These are phyloP conservation scores for Acacia pycnantha DNA, from an alignment of 331 rosid genomes.

Conservation along the genomic window DNA sequence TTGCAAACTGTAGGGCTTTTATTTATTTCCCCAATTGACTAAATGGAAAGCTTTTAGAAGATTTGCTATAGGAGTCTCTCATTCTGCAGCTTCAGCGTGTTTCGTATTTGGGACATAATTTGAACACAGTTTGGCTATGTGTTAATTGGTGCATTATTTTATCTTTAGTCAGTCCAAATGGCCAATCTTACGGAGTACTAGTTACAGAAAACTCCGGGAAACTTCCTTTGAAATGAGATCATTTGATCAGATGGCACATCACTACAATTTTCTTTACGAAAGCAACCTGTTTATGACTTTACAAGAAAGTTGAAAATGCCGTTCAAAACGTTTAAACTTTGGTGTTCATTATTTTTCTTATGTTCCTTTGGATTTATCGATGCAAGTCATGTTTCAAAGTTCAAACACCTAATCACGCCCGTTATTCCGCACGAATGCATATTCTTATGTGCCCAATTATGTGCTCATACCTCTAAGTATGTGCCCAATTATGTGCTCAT, in stretches of 20 bases:
- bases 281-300: background rate
- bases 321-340: background rate
- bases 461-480: too few relatives aligned
- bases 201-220: background rate
- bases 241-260: background rate
- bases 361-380: background rate
- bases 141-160: background rate
- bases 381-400: background rate
- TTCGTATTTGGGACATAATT: background rate
- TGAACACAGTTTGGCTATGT: background rate
- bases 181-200: background rate
- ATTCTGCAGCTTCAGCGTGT: background rate
- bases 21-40: conserved; percentile 9
- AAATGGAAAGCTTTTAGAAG: background rate
- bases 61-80: conserved; percentile 17
- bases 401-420: too few relatives aligned
- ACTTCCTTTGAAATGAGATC: conserved; percentile 1
- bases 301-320: background rate
- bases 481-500: too few relatives aligned
- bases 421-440: too few relatives aligned
- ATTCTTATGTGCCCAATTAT: too few relatives aligned
- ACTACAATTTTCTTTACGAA: background rate
- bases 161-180: background rate
- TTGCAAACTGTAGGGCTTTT: conserved; percentile 5
- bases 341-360: background rate